A percentile compares a stretch with the other conserved stretches of the same genome.
Conservation (phyloP, 768 basidiomycete genomes). For the Gautieria morchelliformis region DNA sequence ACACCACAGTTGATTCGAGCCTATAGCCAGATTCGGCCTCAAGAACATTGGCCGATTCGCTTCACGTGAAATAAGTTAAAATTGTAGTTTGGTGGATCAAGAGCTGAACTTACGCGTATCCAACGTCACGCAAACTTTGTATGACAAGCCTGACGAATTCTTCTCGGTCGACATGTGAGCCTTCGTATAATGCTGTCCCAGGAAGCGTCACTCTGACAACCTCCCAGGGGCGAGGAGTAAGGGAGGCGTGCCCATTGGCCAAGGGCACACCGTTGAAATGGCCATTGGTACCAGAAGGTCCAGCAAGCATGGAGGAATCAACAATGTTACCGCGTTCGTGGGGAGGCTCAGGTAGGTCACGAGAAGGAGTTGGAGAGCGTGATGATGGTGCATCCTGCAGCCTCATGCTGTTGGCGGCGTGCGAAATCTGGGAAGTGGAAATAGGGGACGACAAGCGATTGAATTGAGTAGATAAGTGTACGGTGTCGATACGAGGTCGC, state of each 20-base stretch:
- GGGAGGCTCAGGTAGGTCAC: conserved; percentile 19
- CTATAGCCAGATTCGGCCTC: conserved; percentile 91
- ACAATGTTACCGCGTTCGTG: background rate
- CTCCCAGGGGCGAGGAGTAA: conserved; percentile 15
- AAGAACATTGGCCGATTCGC: conserved; percentile 79
- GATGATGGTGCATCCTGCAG: conserved; percentile 35
- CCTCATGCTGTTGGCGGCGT: conserved; percentile 35
- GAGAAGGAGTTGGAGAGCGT: conserved; percentile 31
- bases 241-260: conserved; percentile 20
- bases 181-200: conserved; percentile 69
- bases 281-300: conserved; percentile 33
- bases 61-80: conserved; percentile 20
- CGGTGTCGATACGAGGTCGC: conserved; percentile 53
- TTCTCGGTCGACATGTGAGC: conserved; percentile 69
- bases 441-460: conserved; percentile 26
- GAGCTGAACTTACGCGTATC: conserved; percentile 38
- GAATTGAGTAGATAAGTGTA: conserved; percentile 21
- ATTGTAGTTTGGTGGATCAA: background rate
- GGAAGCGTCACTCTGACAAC: conserved; percentile 58
- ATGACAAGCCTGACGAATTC: conserved; percentile 86
- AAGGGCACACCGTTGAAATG: conserved; percentile 7
- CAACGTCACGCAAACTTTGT: conserved; percentile 84
- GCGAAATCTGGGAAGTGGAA: conserved; percentile 15
- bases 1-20: conserved; percentile 69
- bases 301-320: conserved; percentile 30